Evolutionary conservation across 805 yeast genomes (phyloP), one percentile per base, ranked within the genome.

Genomic region (Ogataea sp.): DNA sequence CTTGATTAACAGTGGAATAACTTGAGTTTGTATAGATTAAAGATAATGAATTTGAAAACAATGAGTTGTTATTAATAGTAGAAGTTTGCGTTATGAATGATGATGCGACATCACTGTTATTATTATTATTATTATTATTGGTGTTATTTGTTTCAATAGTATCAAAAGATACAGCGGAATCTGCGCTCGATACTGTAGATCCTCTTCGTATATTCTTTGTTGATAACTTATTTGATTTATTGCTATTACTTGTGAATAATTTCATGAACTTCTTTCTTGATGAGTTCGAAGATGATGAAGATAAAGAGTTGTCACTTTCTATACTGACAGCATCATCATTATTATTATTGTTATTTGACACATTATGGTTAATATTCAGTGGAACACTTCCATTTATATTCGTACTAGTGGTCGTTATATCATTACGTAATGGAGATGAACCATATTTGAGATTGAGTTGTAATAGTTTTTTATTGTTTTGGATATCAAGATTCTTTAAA

Each of bases 11-110:
- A 20, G 52, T 43, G 6, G 57, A 50, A 5, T 52, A 45, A 14
- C 59, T 51, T 29, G 41, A 15, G 16, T 50, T 46, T n/a, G 62
- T 55, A 42, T 58, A 58, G 13, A 58, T 46, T 11, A 53, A 45
- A 13, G 54, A 48, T 27, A 52, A 32, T 18, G 52, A 56, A 32
- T 41, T 40, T 14, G 52, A 44, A 34, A 52, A 51, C 2, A 57
- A 39, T 2, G 60, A 32, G 9, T 25, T 24, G 18, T 20, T 37
- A 10, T 27, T 24, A 10, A 20, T 35, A 8, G 33, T 29, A 20
- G 39, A 35, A 21, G 16, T 5, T 21, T 26, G 32, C 17, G 18
- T 17, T n/a, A 25, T 27, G 9, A 17, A 15, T 4, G n/a, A 13
- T 15, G 34, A 20, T 6, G 35, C 11, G 26, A 23, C 7, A 11